Evolutionary conservation across 148 eudicot genomes (phyloP).

Genomic region (Rhododendron molle): DNA sequence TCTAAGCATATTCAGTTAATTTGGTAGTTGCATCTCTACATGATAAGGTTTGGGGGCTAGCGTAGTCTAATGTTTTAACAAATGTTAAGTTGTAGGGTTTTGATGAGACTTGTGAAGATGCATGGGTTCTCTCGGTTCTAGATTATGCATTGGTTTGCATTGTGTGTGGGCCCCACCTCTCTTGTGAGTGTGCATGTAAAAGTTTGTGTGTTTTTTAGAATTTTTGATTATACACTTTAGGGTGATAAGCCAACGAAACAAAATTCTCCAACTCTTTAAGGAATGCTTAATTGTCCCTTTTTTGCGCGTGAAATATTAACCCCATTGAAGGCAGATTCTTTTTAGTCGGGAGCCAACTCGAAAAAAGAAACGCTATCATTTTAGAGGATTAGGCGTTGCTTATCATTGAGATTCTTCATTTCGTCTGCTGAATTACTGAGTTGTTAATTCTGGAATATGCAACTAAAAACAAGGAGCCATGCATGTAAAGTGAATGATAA

Average conservation of each 20-base stretch:
- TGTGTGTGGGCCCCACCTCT: too few relatives aligned
- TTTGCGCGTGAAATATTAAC: neutral
- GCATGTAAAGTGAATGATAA: neutral
- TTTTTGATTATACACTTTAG: neutral
- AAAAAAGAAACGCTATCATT: neutral
- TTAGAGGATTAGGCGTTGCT: neutral
- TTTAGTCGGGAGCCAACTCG: neutral
- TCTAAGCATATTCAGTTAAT: neutral
- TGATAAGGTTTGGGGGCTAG: neutral
- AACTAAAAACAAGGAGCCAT: neutral
- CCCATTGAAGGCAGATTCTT: neutral
- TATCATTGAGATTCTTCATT: neutral
- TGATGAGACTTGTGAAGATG: neutral
- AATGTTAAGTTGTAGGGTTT: neutral
- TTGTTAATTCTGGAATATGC: neutral
- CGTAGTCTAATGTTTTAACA: too few relatives aligned
- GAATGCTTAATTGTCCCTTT: neutral
- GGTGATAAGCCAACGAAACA: neutral
- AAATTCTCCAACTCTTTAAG: neutral
- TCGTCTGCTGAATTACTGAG: neutral
- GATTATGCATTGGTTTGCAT: too few relatives aligned
- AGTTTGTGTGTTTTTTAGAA: neutral
- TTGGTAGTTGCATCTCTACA: neutral
- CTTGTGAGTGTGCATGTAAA: too few relatives aligned
- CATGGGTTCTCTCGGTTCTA: neutral